These are phyloP conservation scores for Eutrema salsugineum DNA, from an alignment of 441 rosid species.

Conservation along the genomic window DNA sequence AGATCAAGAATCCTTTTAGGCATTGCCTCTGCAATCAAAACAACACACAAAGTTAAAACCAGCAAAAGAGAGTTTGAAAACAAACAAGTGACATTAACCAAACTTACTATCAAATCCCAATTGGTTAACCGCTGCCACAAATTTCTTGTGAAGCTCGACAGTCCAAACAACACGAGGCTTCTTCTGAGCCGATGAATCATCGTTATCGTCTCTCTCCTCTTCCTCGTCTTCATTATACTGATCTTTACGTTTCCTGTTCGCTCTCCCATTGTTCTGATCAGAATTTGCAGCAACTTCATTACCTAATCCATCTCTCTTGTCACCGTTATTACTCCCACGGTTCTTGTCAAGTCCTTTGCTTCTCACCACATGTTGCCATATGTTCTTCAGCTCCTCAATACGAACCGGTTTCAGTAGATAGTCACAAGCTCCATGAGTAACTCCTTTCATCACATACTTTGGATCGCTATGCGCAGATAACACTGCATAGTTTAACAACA, in stretches of 20 bases:
- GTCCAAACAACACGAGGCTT: constrained; percentile 78
- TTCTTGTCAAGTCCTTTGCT: constrained; percentile 52
- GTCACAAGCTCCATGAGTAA: constrained; percentile 75
- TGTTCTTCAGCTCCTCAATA: constrained; percentile 67
- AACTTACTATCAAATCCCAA: constrained; percentile 68
- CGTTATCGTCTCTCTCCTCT: constrained; percentile 52
- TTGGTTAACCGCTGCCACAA: constrained; percentile 63
- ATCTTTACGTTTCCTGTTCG: constrained; percentile 39
- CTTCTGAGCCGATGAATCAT: constrained; percentile 52
- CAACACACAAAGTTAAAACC: not conserved
- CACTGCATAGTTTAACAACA: constrained; percentile 40
- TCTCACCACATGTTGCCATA: constrained; percentile 75
- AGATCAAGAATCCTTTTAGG: constrained; percentile 74
- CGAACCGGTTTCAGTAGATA: constrained; percentile 69
- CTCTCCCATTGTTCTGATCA: constrained; percentile 27
- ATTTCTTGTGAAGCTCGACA: constrained; percentile 62
- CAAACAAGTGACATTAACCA: constrained; percentile 3
- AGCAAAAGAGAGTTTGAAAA: not conserved
- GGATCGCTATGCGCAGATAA: constrained; percentile 73
- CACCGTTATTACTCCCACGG: constrained; percentile 45
- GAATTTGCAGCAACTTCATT: constrained; percentile 44
- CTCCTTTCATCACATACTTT: constrained; percentile 67
- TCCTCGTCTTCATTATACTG: constrained; percentile 49
- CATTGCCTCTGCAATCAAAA: constrained; percentile 63
- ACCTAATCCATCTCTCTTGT: constrained; percentile 38